A percentile compares a stretch with the other conserved stretches of the same genome.
Conservation (phyloP, 441 rosid genomes). For the Populus trichocarpa region DNA sequence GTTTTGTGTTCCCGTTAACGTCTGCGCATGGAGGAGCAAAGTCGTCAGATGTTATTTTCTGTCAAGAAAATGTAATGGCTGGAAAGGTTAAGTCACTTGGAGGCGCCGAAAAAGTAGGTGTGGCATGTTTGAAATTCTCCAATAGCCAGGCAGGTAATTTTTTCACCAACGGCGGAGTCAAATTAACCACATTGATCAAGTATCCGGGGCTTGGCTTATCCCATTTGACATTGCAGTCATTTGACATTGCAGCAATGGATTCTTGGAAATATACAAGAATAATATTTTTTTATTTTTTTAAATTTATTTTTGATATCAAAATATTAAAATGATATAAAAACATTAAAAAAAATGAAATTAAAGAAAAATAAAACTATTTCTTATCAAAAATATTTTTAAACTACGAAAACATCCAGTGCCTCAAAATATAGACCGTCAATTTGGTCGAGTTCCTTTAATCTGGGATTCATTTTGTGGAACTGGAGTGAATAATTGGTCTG, state of each 20-base stretch:
- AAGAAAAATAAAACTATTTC: too few relatives aligned
- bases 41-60: not conserved
- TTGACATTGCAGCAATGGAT: too few relatives aligned
- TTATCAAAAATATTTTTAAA: too few relatives aligned
- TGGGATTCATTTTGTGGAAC: not conserved
- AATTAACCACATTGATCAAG: not conserved
- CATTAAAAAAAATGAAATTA: too few relatives aligned
- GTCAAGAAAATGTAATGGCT: not conserved
- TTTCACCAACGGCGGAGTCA: not conserved
- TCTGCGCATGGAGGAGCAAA: not conserved
- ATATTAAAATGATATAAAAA: too few relatives aligned
- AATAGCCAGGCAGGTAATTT: not conserved
- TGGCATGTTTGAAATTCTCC: not conserved
- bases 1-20: not conserved
- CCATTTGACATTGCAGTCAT: too few relatives aligned
- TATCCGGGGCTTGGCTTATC: too few relatives aligned
- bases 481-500: not conserved
- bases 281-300: too few relatives aligned
- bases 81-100: not conserved
- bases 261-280: too few relatives aligned
- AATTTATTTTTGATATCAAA: too few relatives aligned
- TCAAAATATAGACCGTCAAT: not conserved
- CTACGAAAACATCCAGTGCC: too few relatives aligned
- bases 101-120: not conserved
- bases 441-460: not conserved